Evolutionary conservation across 176 grass and related monocot genomes (phyloP).

Genomic region (Tuctoria greenei): DNA sequence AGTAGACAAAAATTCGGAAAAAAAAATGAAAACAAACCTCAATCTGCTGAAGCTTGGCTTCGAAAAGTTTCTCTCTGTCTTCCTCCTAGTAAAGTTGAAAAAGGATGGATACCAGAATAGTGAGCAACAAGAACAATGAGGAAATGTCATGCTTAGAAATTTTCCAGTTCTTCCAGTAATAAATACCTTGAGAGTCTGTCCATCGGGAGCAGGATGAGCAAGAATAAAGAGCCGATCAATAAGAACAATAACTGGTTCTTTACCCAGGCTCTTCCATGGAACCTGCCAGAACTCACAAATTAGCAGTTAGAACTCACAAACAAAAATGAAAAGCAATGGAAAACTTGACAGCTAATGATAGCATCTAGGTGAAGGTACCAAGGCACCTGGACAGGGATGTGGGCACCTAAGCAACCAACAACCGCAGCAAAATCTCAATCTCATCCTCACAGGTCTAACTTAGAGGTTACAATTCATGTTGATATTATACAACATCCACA

Average conservation of each 20-base stretch:
- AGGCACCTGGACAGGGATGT: too few species aligned
- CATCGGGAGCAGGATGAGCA: constrained; percentile 85
- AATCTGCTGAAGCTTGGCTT: constrained; percentile 95
- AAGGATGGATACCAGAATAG: constrained; percentile 17
- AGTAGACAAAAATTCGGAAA: constrained; percentile 15
- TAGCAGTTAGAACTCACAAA: constrained; percentile 33
- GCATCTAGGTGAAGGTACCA: not conserved
- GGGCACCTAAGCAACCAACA: not conserved
- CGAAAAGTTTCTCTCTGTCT: constrained; percentile 95
- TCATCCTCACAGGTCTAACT: not conserved
- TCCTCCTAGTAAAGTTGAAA: constrained; percentile 74
- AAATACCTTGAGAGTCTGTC: constrained; percentile 75
- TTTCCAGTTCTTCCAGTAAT: constrained; percentile 1
- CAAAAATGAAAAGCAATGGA: constrained; percentile 20
- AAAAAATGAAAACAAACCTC: constrained; percentile 63
- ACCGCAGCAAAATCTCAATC: not conserved
- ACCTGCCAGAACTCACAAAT: constrained; percentile 63
- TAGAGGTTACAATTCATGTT: not conserved
- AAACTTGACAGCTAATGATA: not conserved
- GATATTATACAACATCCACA: constrained; percentile 14
- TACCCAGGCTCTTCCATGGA: constrained; percentile 95
- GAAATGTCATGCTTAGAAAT: constrained; percentile 16
- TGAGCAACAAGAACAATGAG: constrained; percentile 12
- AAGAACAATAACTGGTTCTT: constrained; percentile 94
- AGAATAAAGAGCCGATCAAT: constrained; percentile 93